Percentiles rank a stretch among this genome's conserved stretches.
Conservation (phyloP, 2,329 filamentous ascomycete species). For the Pestalotiopsis fici region DNA sequence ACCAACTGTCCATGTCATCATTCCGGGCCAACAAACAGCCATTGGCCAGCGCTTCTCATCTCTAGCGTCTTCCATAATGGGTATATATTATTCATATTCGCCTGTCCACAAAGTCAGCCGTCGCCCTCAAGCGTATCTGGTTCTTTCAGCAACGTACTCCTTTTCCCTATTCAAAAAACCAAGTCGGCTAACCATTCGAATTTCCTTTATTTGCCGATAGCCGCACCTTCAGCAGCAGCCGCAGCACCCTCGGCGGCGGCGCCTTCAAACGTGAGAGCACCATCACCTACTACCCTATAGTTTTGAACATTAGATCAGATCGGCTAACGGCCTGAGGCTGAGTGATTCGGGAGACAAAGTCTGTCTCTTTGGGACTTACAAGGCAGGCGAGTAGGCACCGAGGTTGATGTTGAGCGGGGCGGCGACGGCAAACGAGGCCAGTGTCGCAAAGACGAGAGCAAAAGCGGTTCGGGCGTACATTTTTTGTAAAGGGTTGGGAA, state of each 20-base stretch:
- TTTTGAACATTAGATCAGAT: not conserved
- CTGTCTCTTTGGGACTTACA: conserved; percentile 12
- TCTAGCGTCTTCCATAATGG: too few relatives aligned
- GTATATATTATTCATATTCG: too few relatives aligned
- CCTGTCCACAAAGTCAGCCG: too few relatives aligned
- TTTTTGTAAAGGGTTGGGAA: conserved; percentile 1
- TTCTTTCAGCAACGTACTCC: not conserved
- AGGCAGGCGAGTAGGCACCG: conserved; percentile 34
- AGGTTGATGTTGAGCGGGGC: conserved; percentile 35
- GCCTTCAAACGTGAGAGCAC: conserved; percentile 44
- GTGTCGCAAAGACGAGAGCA: conserved; percentile 26
- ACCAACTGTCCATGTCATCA: too few relatives aligned
- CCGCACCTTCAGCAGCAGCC: conserved; percentile 14
- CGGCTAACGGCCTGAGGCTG: not conserved
- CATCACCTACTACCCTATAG: conserved; percentile 35
- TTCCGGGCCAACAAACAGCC: too few relatives aligned
- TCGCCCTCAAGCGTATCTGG: too few relatives aligned
- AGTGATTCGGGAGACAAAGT: not conserved
- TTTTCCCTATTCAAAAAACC: not conserved
- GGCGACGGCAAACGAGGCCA: conserved; percentile 28
- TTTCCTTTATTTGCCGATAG: not conserved
- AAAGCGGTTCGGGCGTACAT: conserved; percentile 25
- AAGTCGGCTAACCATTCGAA: not conserved
- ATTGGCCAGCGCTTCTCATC: too few relatives aligned
- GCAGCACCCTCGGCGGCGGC: conserved; percentile 18